phyloP scores from a whole-genome alignment of 2,329 filamentous ascomycete species.

The Stemphylium vesicarium region DNA sequence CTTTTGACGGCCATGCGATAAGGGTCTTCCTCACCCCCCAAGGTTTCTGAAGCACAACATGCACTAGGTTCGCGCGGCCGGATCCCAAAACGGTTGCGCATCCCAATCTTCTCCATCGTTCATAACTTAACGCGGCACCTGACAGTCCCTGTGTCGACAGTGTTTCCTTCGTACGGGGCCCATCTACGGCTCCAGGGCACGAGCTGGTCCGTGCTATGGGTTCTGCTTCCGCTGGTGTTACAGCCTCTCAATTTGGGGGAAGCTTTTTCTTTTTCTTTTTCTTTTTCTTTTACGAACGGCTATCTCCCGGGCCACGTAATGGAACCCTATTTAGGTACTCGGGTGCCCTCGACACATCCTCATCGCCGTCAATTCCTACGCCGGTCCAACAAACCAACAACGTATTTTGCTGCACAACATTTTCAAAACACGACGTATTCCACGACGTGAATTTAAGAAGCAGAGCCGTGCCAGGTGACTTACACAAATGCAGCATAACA shows the following conservation, averaged over 20 bases:
- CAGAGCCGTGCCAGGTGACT: background rate
- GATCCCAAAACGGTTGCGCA: background rate
- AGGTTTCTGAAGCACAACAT: background rate
- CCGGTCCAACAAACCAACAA: background rate
- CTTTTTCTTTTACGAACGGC: too few relatives aligned
- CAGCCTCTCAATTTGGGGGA: background rate
- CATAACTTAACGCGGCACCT: background rate
- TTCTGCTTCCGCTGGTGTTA: background rate
- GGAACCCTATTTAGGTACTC: background rate
- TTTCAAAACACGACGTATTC: background rate
- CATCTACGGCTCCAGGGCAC: background rate
- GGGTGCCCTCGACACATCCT: too few relatives aligned
- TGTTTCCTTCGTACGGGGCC: background rate
- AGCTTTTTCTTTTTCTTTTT: too few relatives aligned
- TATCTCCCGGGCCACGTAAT: background rate
- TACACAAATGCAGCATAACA: background rate
- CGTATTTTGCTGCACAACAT: background rate
- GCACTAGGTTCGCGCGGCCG: background rate
- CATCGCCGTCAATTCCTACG: too few relatives aligned
- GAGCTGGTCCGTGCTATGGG: background rate
- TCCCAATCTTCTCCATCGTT: background rate
- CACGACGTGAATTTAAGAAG: conserved; percentile 1
- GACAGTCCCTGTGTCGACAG: background rate
- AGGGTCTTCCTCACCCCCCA: too few relatives aligned
- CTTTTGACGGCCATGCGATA: background rate